Evolutionary conservation across 192 early-diverging fungal species (phyloP).

Genomic region (Funneliformis mosseae): DNA sequence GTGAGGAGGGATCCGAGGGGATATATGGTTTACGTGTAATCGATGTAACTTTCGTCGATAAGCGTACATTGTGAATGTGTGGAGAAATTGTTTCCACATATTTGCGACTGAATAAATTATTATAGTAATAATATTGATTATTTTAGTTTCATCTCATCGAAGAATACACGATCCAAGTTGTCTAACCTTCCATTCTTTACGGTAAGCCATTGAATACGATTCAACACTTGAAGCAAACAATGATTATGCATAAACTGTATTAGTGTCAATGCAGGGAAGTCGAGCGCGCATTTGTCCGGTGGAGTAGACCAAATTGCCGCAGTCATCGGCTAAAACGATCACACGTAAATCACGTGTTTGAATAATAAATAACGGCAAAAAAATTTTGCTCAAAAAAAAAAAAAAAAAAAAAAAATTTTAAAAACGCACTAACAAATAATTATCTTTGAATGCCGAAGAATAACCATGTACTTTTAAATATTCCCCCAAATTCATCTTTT

Average conservation of each 20-base stretch:
- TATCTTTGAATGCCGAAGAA: constrained; percentile 60
- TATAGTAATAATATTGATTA: not conserved
- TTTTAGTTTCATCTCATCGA: not conserved
- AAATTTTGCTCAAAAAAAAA: not conserved
- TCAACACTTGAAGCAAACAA: constrained; percentile 53
- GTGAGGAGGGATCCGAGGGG: not conserved
- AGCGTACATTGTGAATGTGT: constrained; percentile 41
- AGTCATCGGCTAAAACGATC: constrained; percentile 54
- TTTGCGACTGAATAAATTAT: not conserved
- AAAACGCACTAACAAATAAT: constrained; percentile 53
- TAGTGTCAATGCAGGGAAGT: constrained; percentile 64
- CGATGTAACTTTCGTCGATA: constrained; percentile 39
- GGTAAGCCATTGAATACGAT: constrained; percentile 61
- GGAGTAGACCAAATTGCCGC: constrained; percentile 69
- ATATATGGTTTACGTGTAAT: constrained; percentile 40
- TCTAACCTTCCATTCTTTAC: constrained; percentile 52
- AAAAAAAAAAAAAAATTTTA: not conserved
- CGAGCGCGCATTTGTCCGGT: constrained; percentile 53
- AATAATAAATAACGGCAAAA: too few species aligned
- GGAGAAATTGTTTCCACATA: constrained; percentile 49
- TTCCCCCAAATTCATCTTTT: constrained; percentile 51
- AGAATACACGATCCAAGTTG: not conserved
- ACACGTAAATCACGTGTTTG: not conserved
- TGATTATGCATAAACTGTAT: constrained; percentile 69
- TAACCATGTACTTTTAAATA: constrained; percentile 55